These are phyloP conservation scores for Danielia oregonensis DNA, from an alignment of 805 yeast genomes.

Conservation along the genomic window DNA sequence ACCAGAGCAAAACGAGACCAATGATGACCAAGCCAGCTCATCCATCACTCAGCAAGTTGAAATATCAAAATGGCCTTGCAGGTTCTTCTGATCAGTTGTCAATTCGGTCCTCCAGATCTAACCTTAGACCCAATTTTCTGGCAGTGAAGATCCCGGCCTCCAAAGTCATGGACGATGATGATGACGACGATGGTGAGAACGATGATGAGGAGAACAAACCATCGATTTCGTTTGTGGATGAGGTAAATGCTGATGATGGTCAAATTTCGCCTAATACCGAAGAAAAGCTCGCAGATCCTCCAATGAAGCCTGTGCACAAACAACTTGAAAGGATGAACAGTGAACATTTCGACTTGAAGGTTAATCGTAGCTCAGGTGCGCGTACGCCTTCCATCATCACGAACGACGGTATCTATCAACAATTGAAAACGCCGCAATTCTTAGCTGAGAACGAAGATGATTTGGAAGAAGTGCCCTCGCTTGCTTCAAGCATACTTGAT, in stretches of 20 bases:
- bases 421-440: constrained; percentile 32
- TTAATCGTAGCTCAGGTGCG: constrained; percentile 7
- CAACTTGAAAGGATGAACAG: not conserved
- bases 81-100: constrained; percentile 26
- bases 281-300: constrained; percentile 1
- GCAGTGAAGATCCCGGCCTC: constrained; percentile 72
- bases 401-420: constrained; percentile 34
- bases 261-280: constrained; percentile 14
- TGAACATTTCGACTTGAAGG: constrained; percentile 5
- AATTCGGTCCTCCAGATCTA: constrained; percentile 30
- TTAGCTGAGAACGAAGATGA: constrained; percentile 22
- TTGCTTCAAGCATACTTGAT: constrained; percentile 6
- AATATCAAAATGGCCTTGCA: constrained; percentile 2
- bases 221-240: constrained; percentile 57
- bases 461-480: constrained; percentile 3
- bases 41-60: constrained; percentile 5
- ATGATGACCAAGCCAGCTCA: not conserved
- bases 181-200: constrained; percentile 37
- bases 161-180: constrained; percentile 61
- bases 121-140: constrained; percentile 58
- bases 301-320: not conserved
- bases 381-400: constrained; percentile 35
- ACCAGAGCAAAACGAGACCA: not conserved
- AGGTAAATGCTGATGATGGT: constrained; percentile 23
- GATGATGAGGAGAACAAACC: constrained; percentile 38